Conservation (phyloP, 2,329 filamentous ascomycete genomes). For the Neofusicoccum parvum region DNA sequence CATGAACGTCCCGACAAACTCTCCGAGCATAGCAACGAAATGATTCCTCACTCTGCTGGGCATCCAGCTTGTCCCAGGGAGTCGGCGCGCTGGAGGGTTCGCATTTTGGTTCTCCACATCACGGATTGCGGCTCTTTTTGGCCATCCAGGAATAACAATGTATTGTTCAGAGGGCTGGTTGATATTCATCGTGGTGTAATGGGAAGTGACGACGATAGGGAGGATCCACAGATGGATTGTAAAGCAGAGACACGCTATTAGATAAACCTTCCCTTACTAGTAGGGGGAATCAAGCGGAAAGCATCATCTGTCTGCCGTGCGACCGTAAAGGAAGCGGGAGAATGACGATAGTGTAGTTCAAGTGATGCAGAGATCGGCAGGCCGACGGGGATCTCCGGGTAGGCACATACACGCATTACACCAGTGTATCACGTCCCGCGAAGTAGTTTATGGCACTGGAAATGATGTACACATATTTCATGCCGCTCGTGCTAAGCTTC, state of each 20-base stretch:
- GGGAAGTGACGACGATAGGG: background rate
- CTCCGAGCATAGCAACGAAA: slow-evolving; percentile 49
- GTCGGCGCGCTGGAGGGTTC: slow-evolving; percentile 36
- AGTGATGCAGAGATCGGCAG: background rate
- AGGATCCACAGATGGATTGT: too few species aligned
- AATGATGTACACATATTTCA: too few species aligned
- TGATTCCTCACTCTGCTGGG: slow-evolving; percentile 47
- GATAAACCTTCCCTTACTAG: background rate
- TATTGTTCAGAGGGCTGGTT: slow-evolving; percentile 36
- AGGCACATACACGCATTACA: background rate
- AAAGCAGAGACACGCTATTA: background rate
- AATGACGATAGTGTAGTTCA: background rate
- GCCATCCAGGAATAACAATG: slow-evolving; percentile 43
- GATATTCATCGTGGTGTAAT: slow-evolving; percentile 41
- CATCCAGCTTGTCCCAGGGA: slow-evolving; percentile 45
- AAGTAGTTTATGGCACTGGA: too few species aligned
- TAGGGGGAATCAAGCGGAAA: background rate
- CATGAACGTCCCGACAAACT: slow-evolving; percentile 45
- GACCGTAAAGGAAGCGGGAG: background rate
- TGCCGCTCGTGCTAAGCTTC: too few species aligned
- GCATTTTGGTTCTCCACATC: slow-evolving; percentile 39
- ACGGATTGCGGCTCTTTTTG: slow-evolving; percentile 27
- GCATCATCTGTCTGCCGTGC: background rate
- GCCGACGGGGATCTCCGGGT: background rate
- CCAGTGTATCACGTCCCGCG: background rate